Base-by-base conservation (phyloP, 805 yeast genomes). In the Myxozyma neotropica region DNA sequence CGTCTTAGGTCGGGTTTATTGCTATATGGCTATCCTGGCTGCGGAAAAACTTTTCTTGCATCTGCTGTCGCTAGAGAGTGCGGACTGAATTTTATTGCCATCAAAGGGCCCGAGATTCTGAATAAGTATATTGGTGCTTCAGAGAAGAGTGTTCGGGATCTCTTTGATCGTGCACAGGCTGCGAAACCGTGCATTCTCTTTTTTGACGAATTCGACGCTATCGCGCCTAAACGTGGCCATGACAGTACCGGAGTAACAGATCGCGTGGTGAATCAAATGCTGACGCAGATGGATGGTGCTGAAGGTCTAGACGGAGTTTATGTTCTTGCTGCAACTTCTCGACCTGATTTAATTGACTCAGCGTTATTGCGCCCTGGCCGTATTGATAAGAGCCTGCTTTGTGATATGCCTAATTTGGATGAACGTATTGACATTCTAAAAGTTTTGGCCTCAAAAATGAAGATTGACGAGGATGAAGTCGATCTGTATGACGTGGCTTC, bases 201-300 rank as follows among this genome's bases (percentile, higher is more conserved):
- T 71, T 92, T 93, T 73, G 98, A 93, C 74, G 97, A 93, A 70
- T 92, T 93, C 72, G 98, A 93, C 68, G 91, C 98, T 0, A 90
- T 94, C 70, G 97, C 98, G 0, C 98, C 98, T 0, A 92, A 92
- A 72, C 55, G 66, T 44, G 98, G 98, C 1, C 97, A 92, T 69
- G 99, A 93, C 71, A 89, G 96, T 1, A 92, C 98, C 0, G 98
- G 98, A 57, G 98, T 94, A 3, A 94, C 98, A 2, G 99, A 94
- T 72, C 81, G 99, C 68, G 97, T 94, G 42, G 99, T 94, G 26
- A 94, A 94, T 74, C 99, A 94, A 71, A 83, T 94, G 83, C 81
- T 94, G 68, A 94, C 99, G 0, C 97, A 94, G 72, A 92, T 94
- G 96, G 99, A 94, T 73, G 99, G 99, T 76, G 98, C 98, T 0